phyloP scores from a whole-genome alignment of 176 grass and related monocot genomes.

The maize (Zea mays) region DNA sequence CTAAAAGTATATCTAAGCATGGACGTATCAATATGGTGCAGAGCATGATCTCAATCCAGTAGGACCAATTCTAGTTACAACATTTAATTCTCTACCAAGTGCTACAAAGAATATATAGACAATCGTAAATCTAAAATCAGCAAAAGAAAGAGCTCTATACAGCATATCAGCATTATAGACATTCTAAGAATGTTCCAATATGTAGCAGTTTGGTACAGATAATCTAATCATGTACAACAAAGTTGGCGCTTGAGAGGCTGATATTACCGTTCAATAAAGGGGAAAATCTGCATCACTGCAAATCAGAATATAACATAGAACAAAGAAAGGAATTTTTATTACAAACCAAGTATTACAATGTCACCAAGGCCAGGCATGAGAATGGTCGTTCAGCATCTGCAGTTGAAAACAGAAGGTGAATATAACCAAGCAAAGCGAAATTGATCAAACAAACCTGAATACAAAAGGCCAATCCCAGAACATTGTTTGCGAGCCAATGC shows the following conservation, averaged over 20 bases:
- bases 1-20: neutral
- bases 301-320: neutral
- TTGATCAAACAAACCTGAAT: conserved; percentile 81
- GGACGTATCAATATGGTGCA: neutral
- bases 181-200: neutral
- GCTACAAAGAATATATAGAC: neutral
- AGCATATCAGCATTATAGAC: neutral
- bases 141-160: conserved; percentile 2
- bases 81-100: neutral
- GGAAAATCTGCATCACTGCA: neutral
- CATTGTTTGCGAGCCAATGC: conserved; percentile 16
- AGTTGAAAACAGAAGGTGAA: conserved; percentile 86
- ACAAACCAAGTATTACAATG: conserved; percentile 89
- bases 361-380: conserved; percentile 97
- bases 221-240: neutral
- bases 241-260: neutral
- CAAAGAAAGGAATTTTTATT: neutral
- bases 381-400: conserved; percentile 70
- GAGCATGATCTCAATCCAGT: neutral
- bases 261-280: neutral
- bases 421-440: conserved; percentile 7
- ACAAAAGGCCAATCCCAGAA: conserved; percentile 42
- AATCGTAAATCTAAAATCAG: neutral
- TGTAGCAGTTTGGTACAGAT: no score
- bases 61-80: neutral